Percentiles rank a stretch among this genome's conserved stretches.
phyloP scores from a whole-genome alignment of 2,329 filamentous ascomycete genomes.

The Sporothrix inflata region DNA sequence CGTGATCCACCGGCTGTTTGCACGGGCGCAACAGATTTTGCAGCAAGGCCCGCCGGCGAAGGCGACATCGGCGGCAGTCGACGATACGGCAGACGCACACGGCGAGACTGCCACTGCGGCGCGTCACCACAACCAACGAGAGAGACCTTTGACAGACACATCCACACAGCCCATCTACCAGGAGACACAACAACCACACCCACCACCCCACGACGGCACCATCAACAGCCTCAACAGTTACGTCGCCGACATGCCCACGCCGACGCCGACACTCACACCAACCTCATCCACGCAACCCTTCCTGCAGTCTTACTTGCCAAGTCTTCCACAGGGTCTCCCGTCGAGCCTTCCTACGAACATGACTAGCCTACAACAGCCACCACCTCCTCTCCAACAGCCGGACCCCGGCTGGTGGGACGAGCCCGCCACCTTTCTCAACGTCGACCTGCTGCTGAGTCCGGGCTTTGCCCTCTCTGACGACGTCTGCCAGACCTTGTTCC shows the following conservation, averaged over 20 bases:
- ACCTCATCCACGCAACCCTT: neutral
- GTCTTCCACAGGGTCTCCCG: neutral
- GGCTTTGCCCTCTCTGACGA: slow-evolving; percentile 14
- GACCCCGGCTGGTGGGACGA: slow-evolving; percentile 19
- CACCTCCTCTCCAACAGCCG: neutral
- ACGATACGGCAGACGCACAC: neutral
- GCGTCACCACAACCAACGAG: neutral
- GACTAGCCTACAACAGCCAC: neutral
- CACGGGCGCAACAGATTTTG: slow-evolving; percentile 12
- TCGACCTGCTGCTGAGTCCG: slow-evolving; percentile 1
- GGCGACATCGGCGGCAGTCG: neutral
- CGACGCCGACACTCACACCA: neutral
- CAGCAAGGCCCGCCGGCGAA: neutral
- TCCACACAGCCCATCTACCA: neutral
- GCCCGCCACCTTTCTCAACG: neutral
- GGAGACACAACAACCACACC: neutral
- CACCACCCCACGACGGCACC: neutral
- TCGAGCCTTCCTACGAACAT: neutral
- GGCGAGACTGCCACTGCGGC: neutral
- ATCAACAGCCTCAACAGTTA: neutral
- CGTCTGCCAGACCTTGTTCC: neutral
- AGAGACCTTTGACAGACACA: neutral
- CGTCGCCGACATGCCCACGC: neutral
- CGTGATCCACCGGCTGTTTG: slow-evolving; percentile 15
- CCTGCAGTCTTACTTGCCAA: neutral